A percentile compares a stretch with the other conserved stretches of the same genome.
Evolutionary conservation across 139 green algal species (phyloP).

Genomic region (Asterochloris erici): DNA sequence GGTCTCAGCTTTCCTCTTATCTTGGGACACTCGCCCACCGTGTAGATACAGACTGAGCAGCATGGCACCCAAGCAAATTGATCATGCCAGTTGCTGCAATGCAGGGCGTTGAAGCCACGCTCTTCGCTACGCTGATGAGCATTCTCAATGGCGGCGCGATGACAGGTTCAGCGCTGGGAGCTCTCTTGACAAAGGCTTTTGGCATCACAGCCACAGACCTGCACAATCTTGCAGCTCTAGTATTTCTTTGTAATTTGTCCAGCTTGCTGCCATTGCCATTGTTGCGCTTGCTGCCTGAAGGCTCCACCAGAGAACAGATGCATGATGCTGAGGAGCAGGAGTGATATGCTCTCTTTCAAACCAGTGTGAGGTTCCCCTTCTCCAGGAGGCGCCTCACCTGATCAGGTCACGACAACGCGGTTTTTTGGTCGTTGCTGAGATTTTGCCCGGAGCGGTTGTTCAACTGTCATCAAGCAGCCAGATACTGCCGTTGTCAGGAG

Average conservation of each 20-base stretch:
- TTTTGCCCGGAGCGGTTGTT: too few relatives aligned
- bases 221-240: slow-evolving; percentile 51
- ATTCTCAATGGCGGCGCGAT: slow-evolving; percentile 83
- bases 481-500: too few relatives aligned
- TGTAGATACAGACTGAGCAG: too few relatives aligned
- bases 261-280: slow-evolving; percentile 55
- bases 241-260: slow-evolving; percentile 56
- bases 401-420: too few relatives aligned
- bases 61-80: too few relatives aligned
- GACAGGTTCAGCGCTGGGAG: slow-evolving; percentile 57
- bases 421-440: too few relatives aligned
- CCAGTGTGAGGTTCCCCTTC: too few relatives aligned
- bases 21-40: too few relatives aligned
- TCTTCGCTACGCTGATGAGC: slow-evolving; percentile 96
- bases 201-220: slow-evolving; percentile 75
- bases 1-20: too few relatives aligned
- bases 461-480: too few relatives aligned
- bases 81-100: not conserved
- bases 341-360: too few relatives aligned
- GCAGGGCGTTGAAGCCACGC: slow-evolving; percentile 92
- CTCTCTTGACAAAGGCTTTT: slow-evolving; percentile 64
- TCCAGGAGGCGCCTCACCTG: too few relatives aligned
- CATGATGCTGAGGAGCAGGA: not conserved
- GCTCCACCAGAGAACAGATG: slow-evolving; percentile 8
- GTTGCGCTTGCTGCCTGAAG: slow-evolving; percentile 50